A percentile compares a stretch with the other conserved stretches of the same genome.
Conservation (phyloP, 208 protist species). For the Trypanosoma brucei region DNA sequence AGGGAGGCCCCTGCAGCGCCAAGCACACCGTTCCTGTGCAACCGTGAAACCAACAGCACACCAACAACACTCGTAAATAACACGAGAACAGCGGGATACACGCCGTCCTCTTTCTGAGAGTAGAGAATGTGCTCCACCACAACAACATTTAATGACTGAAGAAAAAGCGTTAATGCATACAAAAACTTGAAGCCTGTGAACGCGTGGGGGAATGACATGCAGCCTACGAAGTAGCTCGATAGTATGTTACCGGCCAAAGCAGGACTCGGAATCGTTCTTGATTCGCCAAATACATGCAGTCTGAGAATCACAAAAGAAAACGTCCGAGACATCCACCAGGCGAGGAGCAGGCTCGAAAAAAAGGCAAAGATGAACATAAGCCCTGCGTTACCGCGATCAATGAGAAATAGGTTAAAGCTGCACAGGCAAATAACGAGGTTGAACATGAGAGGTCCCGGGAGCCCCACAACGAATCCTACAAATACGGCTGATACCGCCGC, state of each 20-base stretch:
- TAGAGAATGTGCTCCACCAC: constrained; percentile 85
- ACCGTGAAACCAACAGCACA: constrained; percentile 40
- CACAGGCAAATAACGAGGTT: constrained; percentile 46
- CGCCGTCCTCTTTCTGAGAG: constrained; percentile 74
- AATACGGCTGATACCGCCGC: constrained; percentile 38
- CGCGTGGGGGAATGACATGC: constrained; percentile 65
- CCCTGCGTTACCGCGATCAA: constrained; percentile 58
- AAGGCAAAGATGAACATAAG: constrained; percentile 76
- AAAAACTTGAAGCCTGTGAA: constrained; percentile 52
- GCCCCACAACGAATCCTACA: constrained; percentile 35
- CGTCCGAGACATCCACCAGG: constrained; percentile 88
- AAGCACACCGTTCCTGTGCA: constrained; percentile 67
- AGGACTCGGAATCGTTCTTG: constrained; percentile 54
- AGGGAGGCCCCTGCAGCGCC: constrained; percentile 34
- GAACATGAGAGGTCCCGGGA: constrained; percentile 55
- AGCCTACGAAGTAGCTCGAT: constrained; percentile 80
- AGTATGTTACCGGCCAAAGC: constrained; percentile 57
- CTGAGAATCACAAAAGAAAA: constrained; percentile 85
- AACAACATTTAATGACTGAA: constrained; percentile 63
- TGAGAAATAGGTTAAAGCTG: constrained; percentile 69
- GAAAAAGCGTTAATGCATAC: constrained; percentile 48
- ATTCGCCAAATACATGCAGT: constrained; percentile 75
- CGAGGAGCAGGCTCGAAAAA: constrained; percentile 68
- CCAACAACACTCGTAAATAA: constrained; percentile 60
- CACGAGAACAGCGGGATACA: constrained; percentile 73